Evolutionary conservation across 108 stramenopile species (phyloP), one percentile per base, ranked within the genome.

Genomic region (Cyclotella cryptica): DNA sequence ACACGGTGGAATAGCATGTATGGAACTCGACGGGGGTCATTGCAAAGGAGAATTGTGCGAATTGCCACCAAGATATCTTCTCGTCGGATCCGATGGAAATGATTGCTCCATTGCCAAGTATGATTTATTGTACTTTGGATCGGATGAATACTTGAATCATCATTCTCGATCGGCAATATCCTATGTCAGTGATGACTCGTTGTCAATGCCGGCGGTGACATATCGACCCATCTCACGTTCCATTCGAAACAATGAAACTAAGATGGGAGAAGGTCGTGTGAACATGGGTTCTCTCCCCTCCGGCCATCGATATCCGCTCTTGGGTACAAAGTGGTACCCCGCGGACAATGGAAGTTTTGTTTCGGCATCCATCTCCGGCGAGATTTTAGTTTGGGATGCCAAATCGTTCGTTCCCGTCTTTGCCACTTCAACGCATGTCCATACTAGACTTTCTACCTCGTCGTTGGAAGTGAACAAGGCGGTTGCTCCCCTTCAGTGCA

Each of bases 341-440:
- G 79, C 84, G 9, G 93, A 94, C 74, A 35, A 55, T 24, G 93
- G 93, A 29, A 79, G 72, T 0, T 94, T 94, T 68, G 67, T 94
- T 12, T 91, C 93, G 15, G 70, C 82, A 1, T 78, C 87, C 11
- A 73, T 74, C 10, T 83, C 85, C 27, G 91, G 89, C 13, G 67
- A 82, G 57, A 66, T 94, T 28, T 45, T 91, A 47, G 70, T 94
- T 7, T 94, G 93, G 93, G 93, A 94, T 69, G 89, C 91, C 12
- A 68, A 81, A n/a, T 44, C 68, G 7, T 84, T 84, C 64, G 64
- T 67, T 24, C 83, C 83, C 6, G 79, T 80, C 8, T 83, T 68
- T 55, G 71, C 75, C 21, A 77, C 82, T 9, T 60, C 65, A 39
- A 53, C 60, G n/a, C 70, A 68, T 35, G 60, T 63, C 0, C 68